A percentile compares a stretch with the other conserved stretches of the same genome.
Conservation (phyloP, 2,329 filamentous ascomycete species). For the Orbilia javanica region DNA sequence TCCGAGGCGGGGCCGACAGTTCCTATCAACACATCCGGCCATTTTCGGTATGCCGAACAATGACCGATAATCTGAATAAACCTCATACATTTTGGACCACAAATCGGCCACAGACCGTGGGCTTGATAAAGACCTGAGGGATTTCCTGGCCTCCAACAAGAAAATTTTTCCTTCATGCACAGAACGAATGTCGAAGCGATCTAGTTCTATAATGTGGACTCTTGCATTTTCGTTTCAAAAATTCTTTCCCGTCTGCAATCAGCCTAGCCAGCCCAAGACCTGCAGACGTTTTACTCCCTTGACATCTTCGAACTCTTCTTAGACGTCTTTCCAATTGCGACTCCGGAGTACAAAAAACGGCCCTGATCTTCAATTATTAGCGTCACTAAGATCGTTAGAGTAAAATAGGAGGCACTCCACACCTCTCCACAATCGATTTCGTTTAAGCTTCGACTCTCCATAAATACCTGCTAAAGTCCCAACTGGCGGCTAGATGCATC, state of each 20-base stretch:
- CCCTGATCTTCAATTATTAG: slow-evolving; percentile 32
- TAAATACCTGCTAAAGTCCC: slow-evolving; percentile 14
- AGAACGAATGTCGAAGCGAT: slow-evolving; percentile 19
- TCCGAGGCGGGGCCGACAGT: slow-evolving; percentile 35
- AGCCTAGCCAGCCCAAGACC: slow-evolving; percentile 9
- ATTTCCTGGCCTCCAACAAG: slow-evolving; percentile 35
- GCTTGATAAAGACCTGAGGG: slow-evolving; percentile 47
- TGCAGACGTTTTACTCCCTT: slow-evolving; percentile 2
- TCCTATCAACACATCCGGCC: slow-evolving; percentile 38
- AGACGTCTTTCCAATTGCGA: slow-evolving; percentile 33
- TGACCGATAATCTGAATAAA: slow-evolving; percentile 51
- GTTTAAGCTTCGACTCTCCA: slow-evolving; percentile 18
- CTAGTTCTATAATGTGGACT: slow-evolving; percentile 25
- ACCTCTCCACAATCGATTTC: slow-evolving; percentile 16
- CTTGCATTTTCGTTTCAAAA: slow-evolving; percentile 31
- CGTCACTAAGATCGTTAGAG: slow-evolving; percentile 10
- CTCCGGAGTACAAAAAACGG: slow-evolving; percentile 18
- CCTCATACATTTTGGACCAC: slow-evolving; percentile 45
- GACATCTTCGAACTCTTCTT: slow-evolving; percentile 11
- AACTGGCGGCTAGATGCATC: slow-evolving; percentile 58
- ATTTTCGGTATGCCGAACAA: slow-evolving; percentile 57
- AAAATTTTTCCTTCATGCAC: slow-evolving; percentile 28
- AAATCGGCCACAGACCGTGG: slow-evolving; percentile 51
- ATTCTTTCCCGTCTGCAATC: slow-evolving; percentile 8
- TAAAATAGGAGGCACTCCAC: slow-evolving; percentile 34